A percentile compares a stretch with the other conserved stretches of the same genome.
These are phyloP conservation scores for Eudorina sp. DNA, from an alignment of 139 green algal genomes.

Conservation along the genomic window DNA sequence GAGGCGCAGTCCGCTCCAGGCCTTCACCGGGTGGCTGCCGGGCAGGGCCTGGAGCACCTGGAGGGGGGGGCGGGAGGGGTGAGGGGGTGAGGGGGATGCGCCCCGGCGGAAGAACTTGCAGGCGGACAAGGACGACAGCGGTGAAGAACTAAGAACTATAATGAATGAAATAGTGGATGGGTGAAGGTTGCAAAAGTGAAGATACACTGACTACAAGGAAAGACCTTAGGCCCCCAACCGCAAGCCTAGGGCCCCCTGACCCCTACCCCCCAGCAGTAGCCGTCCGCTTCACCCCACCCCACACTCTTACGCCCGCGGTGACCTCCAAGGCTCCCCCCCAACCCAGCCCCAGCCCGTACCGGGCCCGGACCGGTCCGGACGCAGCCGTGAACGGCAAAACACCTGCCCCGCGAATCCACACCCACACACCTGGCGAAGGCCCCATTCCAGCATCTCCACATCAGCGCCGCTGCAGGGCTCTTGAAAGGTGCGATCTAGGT, in stretches of 20 bases:
- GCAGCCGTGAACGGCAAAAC: too few relatives aligned
- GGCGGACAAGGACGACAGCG: neutral
- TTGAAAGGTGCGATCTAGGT: conserved; percentile 12
- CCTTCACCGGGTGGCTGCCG: neutral
- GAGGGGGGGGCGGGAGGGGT: neutral
- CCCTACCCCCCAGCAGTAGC: too few relatives aligned
- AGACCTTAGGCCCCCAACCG: too few relatives aligned
- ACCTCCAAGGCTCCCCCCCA: neutral
- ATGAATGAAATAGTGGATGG: neutral
- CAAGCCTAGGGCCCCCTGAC: too few relatives aligned
- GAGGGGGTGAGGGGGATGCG: too few relatives aligned
- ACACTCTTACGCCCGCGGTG: neutral
- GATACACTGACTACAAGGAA: neutral
- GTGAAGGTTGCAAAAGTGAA: neutral
- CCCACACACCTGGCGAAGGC: neutral
- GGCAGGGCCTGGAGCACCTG: conserved; percentile 3
- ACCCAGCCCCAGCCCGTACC: too few relatives aligned
- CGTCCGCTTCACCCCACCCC: neutral
- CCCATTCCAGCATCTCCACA: conserved; percentile 25
- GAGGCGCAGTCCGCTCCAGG: neutral
- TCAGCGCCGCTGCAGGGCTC: neutral
- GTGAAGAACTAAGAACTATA: too few relatives aligned
- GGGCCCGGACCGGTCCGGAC: too few relatives aligned
- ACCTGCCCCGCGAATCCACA: neutral
- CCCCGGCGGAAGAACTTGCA: too few relatives aligned